Base-by-base conservation (phyloP, 1,284 basidiomycete species). In the Cutaneotrichosporon dermatis region DNA sequence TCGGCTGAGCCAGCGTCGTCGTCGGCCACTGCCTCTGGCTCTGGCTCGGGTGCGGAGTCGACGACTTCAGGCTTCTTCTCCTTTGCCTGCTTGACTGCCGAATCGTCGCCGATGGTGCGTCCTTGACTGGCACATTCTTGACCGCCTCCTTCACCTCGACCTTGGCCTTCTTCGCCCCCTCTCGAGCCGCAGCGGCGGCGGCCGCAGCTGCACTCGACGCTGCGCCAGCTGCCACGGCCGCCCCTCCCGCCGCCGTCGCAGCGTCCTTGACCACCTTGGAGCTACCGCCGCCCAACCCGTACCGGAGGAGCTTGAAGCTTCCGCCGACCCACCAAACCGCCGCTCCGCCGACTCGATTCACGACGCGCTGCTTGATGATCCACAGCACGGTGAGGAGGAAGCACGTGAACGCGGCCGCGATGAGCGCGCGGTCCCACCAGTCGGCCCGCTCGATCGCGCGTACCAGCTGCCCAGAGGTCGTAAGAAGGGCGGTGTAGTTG, bases 401-500 rank as follows among this genome's bases (percentile, higher is more conserved):
- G 76, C 96, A 89, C 13, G 81, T 70, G 37, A 96, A 84, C 0
- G 85, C 89, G 5, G 85, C 82, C 57, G 90, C 78, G 65, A 97
- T 87, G 63, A 95, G 80, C 40, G 93, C 75, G 6, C 92, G 87
- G 79, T 97, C 92, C n/a, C 93, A 80, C 85, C 89, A 88, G 80
- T 96, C 92, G 6, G 91, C 86, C 61, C 87, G 86, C 76, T 94
- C 88, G 48, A 97, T 85, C 0, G 87, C 86, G 13, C 87, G 88
- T 65, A 96, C 86, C 61, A 96, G 84, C 42, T 87, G 83, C 69
- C 88, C 87, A 1, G 91, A 93, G 34, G 88, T 86, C 53, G 82
- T 80, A 72, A 96, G 85, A 57, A 96, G 78, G 54, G 82, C 82
- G 41, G 83, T 83, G 65, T 96, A 86, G 11, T 82, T 82, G 70